These are phyloP conservation scores for Geotrichum restrictum DNA, from an alignment of 1,139 yeast species.

Conservation along the genomic window DNA sequence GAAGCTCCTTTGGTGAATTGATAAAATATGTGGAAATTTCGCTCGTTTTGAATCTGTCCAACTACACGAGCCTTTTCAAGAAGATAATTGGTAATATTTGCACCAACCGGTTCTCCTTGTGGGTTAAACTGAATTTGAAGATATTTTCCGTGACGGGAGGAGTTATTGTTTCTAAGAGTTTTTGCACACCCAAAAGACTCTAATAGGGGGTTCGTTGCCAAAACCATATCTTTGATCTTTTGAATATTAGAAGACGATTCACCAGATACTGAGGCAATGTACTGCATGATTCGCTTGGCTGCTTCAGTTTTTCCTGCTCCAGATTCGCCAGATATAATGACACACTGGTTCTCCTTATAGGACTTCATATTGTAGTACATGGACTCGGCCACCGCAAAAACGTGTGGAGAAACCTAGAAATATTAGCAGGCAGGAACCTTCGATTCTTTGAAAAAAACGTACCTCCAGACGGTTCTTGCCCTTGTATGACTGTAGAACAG, in stretches of 20 bases:
- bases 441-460: constrained; percentile 11
- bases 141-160: constrained; percentile 96
- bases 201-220: constrained; percentile 93
- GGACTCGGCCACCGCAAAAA: constrained; percentile 93
- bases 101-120: constrained; percentile 85
- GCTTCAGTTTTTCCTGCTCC: constrained; percentile 99
- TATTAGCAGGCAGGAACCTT: not conserved
- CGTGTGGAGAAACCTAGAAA: constrained; percentile 80
- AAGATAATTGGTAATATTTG: constrained; percentile 90
- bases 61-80: constrained; percentile 95
- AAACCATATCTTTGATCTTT: constrained; percentile 91
- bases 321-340: constrained; percentile 95
- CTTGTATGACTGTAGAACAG: constrained; percentile 67
- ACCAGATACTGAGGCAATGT: constrained; percentile 83
- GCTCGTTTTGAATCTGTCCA: constrained; percentile 83
- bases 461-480: constrained; percentile 91
- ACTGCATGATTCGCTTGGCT: constrained; percentile 97
- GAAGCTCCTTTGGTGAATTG: constrained; percentile 92
- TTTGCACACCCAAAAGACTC: constrained; percentile 99
- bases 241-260: constrained; percentile 60
- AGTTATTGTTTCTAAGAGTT: constrained; percentile 90
- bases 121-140: constrained; percentile 84
- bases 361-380: constrained; percentile 95
- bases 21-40: constrained; percentile 95
- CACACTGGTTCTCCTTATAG: constrained; percentile 94